Percentiles rank a stretch among this genome's conserved stretches.
These are phyloP conservation scores for Sequoiadendron giganteum DNA, from an alignment of 75 land plant genomes.

Conservation along the genomic window DNA sequence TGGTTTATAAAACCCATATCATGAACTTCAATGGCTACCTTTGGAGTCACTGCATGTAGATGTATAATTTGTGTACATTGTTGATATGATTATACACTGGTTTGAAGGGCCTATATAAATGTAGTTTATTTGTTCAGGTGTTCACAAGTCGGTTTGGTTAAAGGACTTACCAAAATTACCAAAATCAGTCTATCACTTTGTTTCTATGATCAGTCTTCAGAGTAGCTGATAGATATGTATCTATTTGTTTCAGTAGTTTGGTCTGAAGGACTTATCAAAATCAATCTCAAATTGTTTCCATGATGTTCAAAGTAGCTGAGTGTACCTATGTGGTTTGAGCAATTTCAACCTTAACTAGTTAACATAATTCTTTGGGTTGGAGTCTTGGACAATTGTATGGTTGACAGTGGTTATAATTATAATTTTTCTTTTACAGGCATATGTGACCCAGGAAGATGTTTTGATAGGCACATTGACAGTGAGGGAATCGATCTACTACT, in stretches of 20 bases:
- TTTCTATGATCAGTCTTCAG: no score
- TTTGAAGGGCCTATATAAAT: not conserved
- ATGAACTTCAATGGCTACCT: not conserved
- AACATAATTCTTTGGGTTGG: not conserved
- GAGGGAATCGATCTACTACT: slow-evolving; percentile 72
- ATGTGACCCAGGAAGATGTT: slow-evolving; percentile 75
- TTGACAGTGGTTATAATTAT: not conserved
- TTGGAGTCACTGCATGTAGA: no score
- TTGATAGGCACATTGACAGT: slow-evolving; percentile 81
- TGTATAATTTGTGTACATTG: no score
- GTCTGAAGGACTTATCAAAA: not conserved
- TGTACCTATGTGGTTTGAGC: not conserved
- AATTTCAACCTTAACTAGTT: not conserved
- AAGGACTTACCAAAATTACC: not conserved
- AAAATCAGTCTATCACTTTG: not conserved
- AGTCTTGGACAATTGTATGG: not conserved
- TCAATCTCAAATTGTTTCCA: not conserved
- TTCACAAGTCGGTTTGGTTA: not conserved
- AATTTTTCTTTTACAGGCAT: slow-evolving; percentile 47
- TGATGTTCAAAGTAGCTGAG: not conserved
- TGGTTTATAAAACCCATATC: not conserved
- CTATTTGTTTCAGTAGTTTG: not conserved
- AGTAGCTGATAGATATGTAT: not conserved
- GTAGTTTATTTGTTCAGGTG: not conserved
- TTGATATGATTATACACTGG: not conserved